Evolutionary conservation across 257 asterid species (phyloP).

Genomic region (Fraxinus excelsior): DNA sequence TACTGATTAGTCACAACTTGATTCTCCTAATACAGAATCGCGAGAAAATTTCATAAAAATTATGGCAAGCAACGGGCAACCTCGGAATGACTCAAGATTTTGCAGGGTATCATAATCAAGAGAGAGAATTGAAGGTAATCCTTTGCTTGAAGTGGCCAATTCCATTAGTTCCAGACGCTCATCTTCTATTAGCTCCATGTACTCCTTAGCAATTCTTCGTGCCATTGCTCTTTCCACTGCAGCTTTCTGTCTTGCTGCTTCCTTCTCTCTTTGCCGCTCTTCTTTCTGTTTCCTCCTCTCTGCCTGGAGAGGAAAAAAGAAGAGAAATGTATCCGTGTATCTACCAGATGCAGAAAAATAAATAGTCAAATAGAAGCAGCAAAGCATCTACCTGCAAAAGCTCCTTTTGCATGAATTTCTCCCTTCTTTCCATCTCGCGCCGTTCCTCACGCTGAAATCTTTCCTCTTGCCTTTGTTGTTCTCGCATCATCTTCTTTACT

Average conservation of each 20-base stretch:
- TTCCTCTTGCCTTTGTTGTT: conserved; percentile 87
- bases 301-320: conserved; percentile 50
- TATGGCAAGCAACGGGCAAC: conserved; percentile 48
- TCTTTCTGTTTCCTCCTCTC: conserved; percentile 93
- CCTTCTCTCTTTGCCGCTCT: conserved; percentile 82
- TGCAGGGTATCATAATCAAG: conserved; percentile 87
- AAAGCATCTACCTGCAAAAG: conserved; percentile 53
- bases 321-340: background rate
- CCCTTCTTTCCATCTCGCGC: conserved; percentile 98
- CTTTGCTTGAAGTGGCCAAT: conserved; percentile 87
- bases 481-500: conserved; percentile 73
- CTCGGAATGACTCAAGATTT: conserved; percentile 84
- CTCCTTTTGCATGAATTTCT: conserved; percentile 89
- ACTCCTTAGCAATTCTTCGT: conserved; percentile 90
- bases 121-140: conserved; percentile 77
- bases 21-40: background rate
- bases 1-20: background rate
- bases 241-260: conserved; percentile 81
- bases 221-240: conserved; percentile 94
- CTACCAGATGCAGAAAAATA: conserved; percentile 20
- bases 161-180: conserved; percentile 98
- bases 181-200: conserved; percentile 94
- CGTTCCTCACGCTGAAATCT: conserved; percentile 90
- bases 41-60: background rate
- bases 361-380: background rate